Conservation (phyloP, 768 basidiomycete species). For the Podaxis carcinomalis region DNA sequence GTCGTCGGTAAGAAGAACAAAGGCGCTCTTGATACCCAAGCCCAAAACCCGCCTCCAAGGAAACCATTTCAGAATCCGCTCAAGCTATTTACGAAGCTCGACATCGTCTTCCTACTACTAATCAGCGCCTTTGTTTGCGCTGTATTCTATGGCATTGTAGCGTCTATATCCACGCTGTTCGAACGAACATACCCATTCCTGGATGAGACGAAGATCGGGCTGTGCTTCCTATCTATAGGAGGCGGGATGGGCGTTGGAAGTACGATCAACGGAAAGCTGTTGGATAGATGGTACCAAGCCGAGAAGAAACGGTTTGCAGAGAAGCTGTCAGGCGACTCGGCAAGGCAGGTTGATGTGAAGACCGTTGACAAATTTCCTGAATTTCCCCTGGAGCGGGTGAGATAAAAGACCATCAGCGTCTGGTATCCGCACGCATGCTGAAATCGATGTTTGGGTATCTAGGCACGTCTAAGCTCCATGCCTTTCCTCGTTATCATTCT, state of each 20-base stretch:
- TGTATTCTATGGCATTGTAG: constrained; percentile 56
- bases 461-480: constrained; percentile 20
- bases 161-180: constrained; percentile 62
- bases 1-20: constrained; percentile 28
- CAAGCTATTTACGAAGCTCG: constrained; percentile 47
- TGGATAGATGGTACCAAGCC: constrained; percentile 60
- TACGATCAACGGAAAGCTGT: constrained; percentile 50
- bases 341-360: constrained; percentile 12
- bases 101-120: constrained; percentile 49
- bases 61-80: constrained; percentile 52
- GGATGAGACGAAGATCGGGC: constrained; percentile 59
- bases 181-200: constrained; percentile 53
- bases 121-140: constrained; percentile 50
- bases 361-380: constrained; percentile 19
- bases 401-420: neutral
- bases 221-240: constrained; percentile 77
- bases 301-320: constrained; percentile 30
- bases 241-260: constrained; percentile 66
- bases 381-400: constrained; percentile 52
- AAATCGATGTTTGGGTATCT: neutral
- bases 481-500: constrained; percentile 23
- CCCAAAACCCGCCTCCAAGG: constrained; percentile 26
- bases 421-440: neutral
- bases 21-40: constrained; percentile 14
- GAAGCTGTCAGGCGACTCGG: neutral